A percentile compares a stretch with the other conserved stretches of the same genome.
phyloP scores from a whole-genome alignment of 805 yeast genomes.

The Pichia thaimueangensis region DNA sequence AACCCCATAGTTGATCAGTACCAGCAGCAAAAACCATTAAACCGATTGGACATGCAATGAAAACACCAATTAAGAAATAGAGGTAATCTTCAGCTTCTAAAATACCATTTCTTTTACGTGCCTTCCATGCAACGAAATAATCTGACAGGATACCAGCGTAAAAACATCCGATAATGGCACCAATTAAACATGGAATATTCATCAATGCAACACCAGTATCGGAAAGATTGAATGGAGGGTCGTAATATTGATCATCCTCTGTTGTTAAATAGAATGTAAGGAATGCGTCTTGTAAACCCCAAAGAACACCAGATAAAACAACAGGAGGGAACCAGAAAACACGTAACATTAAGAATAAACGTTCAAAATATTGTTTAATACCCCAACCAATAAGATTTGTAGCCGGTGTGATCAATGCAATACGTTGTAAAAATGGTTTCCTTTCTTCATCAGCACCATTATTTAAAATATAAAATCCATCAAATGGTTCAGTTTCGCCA shows the following conservation, averaged over 20 bases:
- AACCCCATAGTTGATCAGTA: constrained; percentile 46
- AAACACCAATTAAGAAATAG: constrained; percentile 50
- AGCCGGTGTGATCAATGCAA: constrained; percentile 48
- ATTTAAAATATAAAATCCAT: constrained; percentile 16
- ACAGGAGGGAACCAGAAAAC: constrained; percentile 62
- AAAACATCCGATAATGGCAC: constrained; percentile 60
- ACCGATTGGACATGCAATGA: constrained; percentile 56
- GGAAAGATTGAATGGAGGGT: constrained; percentile 59
- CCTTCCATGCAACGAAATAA: constrained; percentile 53
- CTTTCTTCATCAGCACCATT: constrained; percentile 37
- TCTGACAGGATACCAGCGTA: constrained; percentile 59
- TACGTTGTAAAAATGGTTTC: constrained; percentile 39
- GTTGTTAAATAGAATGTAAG: constrained; percentile 69
- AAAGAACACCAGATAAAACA: constrained; percentile 58
- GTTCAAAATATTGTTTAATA: constrained; percentile 53
- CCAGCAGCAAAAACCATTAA: constrained; percentile 61
- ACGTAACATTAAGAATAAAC: constrained; percentile 43
- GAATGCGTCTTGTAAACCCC: constrained; percentile 79
- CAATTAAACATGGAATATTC: constrained; percentile 66
- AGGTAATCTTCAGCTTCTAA: constrained; percentile 62
- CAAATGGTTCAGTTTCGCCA: constrained; percentile 6
- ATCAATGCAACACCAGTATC: constrained; percentile 65
- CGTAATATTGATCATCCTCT: constrained; percentile 61
- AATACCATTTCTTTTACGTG: constrained; percentile 53
- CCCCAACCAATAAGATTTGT: constrained; percentile 59